Conservation (phyloP, 192 early-diverging fungal species). For the Backusella mclennaniae region DNA sequence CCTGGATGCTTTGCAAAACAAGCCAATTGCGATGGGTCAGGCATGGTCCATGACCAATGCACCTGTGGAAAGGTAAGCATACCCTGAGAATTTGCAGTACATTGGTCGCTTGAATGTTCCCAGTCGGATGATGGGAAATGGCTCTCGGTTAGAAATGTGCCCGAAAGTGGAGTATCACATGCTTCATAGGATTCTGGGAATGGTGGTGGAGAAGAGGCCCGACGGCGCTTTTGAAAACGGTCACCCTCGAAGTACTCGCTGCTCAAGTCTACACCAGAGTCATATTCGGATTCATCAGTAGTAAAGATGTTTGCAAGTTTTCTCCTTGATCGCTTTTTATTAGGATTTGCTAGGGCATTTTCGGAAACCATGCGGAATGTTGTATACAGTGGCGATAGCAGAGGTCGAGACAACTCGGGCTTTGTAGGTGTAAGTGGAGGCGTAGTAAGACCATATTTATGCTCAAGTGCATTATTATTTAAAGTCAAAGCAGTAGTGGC, state of each 20-base stretch:
- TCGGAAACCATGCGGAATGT: conserved; percentile 19
- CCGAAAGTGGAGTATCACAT: background rate
- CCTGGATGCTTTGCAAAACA: background rate
- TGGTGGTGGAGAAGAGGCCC: background rate
- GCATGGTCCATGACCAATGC: background rate
- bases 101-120: background rate
- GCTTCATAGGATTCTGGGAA: background rate
- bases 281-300: conserved; percentile 18
- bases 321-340: background rate
- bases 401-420: background rate
- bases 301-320: background rate
- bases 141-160: background rate
- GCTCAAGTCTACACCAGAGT: conserved; percentile 21
- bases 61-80: background rate
- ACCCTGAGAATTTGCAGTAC: background rate
- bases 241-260: conserved; percentile 5
- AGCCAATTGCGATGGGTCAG: background rate
- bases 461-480: background rate
- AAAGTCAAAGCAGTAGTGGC: background rate
- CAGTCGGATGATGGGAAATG: background rate
- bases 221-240: background rate
- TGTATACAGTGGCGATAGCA: conserved; percentile 11
- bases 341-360: background rate
- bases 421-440: background rate
- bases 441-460: background rate